phyloP scores from a whole-genome alignment of 176 grass and related monocot species.

The Lolium perenne region DNA sequence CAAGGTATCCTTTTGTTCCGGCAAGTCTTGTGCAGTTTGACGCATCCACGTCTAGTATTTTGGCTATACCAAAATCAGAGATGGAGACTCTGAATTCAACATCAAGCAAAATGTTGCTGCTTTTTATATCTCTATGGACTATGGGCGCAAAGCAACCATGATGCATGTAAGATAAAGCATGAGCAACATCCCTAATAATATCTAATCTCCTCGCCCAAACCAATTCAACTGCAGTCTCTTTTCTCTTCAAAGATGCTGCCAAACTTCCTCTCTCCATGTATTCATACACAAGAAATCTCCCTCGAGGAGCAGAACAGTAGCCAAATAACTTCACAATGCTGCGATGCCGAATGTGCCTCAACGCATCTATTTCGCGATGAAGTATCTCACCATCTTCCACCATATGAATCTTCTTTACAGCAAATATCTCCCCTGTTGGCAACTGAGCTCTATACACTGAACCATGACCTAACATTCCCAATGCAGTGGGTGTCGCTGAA shows the following conservation, averaged over 20 bases:
- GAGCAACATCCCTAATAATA: not conserved
- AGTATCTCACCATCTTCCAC: not conserved
- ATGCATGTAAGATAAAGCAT: not conserved
- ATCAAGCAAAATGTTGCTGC: not conserved
- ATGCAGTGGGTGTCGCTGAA: not conserved
- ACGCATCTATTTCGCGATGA: not conserved
- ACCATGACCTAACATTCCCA: not conserved
- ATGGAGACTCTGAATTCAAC: not conserved
- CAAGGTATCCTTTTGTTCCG: not conserved
- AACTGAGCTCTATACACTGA: not conserved
- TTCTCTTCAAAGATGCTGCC: not conserved
- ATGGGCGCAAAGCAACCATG: not conserved
- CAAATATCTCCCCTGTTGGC: not conserved
- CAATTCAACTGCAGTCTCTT: not conserved
- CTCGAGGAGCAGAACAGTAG: not conserved
- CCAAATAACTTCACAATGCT: not conserved
- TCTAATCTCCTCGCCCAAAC: not conserved
- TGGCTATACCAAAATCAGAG: conserved; percentile 4
- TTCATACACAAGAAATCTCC: not conserved
- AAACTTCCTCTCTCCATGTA: not conserved
- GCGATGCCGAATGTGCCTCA: not conserved
- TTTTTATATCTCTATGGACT: not conserved
- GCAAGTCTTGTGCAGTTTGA: not conserved
- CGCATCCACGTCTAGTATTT: not conserved
- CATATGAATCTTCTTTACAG: conserved; percentile 10